Conservation (phyloP, 2,329 filamentous ascomycete species). For the Beauveria varroae region DNA sequence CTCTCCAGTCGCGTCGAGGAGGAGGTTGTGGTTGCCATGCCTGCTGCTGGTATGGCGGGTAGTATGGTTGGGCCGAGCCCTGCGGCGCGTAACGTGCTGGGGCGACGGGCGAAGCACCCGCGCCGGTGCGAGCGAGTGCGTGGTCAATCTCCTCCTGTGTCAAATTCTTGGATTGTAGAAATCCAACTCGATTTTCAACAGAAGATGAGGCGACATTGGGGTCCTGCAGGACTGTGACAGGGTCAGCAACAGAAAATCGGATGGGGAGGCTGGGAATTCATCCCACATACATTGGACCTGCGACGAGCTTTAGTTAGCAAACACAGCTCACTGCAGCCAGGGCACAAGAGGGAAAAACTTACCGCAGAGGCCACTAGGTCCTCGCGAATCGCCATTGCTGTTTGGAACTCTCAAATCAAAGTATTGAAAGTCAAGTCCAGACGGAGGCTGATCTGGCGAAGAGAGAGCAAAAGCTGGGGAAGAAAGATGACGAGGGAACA, state of each 20-base stretch:
- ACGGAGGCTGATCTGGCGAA: constrained; percentile 11
- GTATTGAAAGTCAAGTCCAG: not conserved
- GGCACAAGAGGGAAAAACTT: constrained; percentile 21
- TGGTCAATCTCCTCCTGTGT: constrained; percentile 91
- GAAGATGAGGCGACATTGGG: constrained; percentile 83
- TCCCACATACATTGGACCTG: constrained; percentile 36
- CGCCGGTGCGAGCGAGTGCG: constrained; percentile 68
- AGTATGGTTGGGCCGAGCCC: constrained; percentile 36
- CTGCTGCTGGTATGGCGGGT: constrained; percentile 42
- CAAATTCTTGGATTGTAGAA: constrained; percentile 92
- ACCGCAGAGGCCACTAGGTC: constrained; percentile 81
- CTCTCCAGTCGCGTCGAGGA: constrained; percentile 87
- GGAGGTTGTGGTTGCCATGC: constrained; percentile 53
- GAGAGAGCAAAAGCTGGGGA: constrained; percentile 3
- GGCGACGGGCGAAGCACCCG: constrained; percentile 41
- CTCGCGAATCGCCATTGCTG: constrained; percentile 78
- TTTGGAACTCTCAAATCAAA: not conserved
- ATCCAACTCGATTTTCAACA: constrained; percentile 87
- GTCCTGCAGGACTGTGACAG: constrained; percentile 72
- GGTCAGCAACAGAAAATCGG: constrained; percentile 16
- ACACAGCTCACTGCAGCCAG: not conserved
- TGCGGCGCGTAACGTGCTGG: constrained; percentile 37
- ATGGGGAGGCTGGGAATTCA: not conserved
- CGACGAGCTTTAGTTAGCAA: constrained; percentile 9
- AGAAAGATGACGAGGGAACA: constrained; percentile 19